Percentiles rank a stretch among this genome's conserved stretches.
Conservation (phyloP, 805 yeast species). For the Sugiyamaella qingdaonensis region DNA sequence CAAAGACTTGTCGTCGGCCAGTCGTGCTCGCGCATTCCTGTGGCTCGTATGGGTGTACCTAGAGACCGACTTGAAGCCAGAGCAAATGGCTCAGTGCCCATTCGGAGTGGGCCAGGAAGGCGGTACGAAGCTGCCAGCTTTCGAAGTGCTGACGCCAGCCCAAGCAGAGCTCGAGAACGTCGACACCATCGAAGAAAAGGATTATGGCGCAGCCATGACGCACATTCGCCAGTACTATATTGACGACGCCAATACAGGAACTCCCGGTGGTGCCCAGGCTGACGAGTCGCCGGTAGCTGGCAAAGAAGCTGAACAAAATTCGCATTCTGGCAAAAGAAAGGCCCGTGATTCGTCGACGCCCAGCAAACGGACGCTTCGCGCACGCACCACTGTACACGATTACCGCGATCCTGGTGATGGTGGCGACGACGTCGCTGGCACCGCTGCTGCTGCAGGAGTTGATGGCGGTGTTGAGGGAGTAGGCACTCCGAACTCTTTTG, state of each 20-base stretch:
- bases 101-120: slow-evolving; percentile 39
- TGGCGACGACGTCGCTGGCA: slow-evolving; percentile 2
- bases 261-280: background rate
- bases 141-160: slow-evolving; percentile 27
- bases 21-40: slow-evolving; percentile 67
- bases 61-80: slow-evolving; percentile 62
- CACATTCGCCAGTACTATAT: slow-evolving; percentile 37
- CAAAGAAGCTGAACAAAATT: background rate
- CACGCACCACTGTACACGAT: background rate
- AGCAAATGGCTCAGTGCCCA: slow-evolving; percentile 53
- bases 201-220: slow-evolving; percentile 41
- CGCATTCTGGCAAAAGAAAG: background rate
- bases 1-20: slow-evolving; percentile 53
- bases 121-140: slow-evolving; percentile 41
- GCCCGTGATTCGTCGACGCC: background rate
- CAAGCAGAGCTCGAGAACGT: slow-evolving; percentile 37
- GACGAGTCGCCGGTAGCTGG: background rate
- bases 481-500: background rate
- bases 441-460: background rate
- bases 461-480: background rate
- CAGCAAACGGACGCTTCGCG: slow-evolving; percentile 1
- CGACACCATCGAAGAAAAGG: slow-evolving; percentile 42
- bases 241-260: slow-evolving; percentile 16
- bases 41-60: slow-evolving; percentile 81
- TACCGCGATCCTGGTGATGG: slow-evolving; percentile 10